Base-by-base conservation (phyloP, 2,329 filamentous ascomycete genomes). In the Diaporthe vexans region DNA sequence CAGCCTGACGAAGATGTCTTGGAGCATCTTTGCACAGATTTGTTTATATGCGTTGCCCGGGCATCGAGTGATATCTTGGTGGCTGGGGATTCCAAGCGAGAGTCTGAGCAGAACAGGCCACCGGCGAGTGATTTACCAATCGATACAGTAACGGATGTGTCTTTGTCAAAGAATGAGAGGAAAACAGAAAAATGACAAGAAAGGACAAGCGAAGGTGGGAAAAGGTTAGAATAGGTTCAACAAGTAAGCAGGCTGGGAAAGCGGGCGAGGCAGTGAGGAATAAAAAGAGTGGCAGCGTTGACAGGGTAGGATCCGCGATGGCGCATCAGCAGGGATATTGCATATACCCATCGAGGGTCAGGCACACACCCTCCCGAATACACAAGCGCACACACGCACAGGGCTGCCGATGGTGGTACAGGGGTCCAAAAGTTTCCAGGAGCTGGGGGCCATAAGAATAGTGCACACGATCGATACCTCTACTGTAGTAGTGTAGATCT, bases 1-100 rank as follows among this genome's bases (percentile, higher is more conserved):
- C n/a, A 82, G 78, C 63, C 77, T 75, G 51, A 77, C 73, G 73
- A 81, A 79, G 43, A 81, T 68, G 73, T 81, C 80, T 69, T 57
- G 65, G 26, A 75, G 24, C 75, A 74, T 76, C 48, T 73, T 73
- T 67, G 54, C 33, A 51, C 51, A 15, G 33, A 24, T 37, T 46
- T 43, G 37, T 51, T 63, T 72, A 56, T 26, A 33, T 54, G n/a
- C 35, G 67, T 61, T 54, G 67, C 72, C 56, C 72, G 56, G 61
- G 48, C 61, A 74, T 69, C 35, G 40, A 63, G 52, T 19, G 48
- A 17, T 61, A 63, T 46, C 10, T 54, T 54, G 46, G 54, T 63
- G 57, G 46, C 51, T 54, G 57, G 69, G 48, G 59, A 56, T 37
- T 10, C 35, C 48, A 52, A 61, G 43, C 15, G 59, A 48, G n/a